These are phyloP conservation scores for Globisporangium apiculatum DNA, from an alignment of 352 stramenopile genomes.

Conservation along the genomic window DNA sequence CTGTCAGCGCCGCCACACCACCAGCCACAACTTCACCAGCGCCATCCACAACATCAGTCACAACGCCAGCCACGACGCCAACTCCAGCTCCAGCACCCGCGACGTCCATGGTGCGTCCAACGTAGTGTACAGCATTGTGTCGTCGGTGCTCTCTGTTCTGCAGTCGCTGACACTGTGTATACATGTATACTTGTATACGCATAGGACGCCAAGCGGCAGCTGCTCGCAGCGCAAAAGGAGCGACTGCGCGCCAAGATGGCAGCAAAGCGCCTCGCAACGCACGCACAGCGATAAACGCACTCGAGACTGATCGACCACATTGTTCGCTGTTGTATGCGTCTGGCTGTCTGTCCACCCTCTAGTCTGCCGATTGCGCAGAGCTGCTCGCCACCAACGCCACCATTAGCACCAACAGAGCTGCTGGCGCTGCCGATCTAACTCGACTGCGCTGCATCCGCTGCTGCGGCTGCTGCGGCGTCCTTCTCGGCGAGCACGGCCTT, in stretches of 20 bases:
- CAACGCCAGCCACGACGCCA: neutral
- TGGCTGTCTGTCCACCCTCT: no score
- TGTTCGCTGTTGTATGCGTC: no score
- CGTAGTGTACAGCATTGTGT: neutral
- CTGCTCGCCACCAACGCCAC: no score
- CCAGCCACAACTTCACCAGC: neutral
- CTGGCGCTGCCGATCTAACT: conserved; percentile 4
- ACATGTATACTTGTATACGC: no score
- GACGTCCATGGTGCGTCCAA: no score
- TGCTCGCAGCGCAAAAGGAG: conserved; percentile 60
- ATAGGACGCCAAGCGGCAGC: conserved; percentile 48
- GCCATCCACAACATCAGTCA: no score
- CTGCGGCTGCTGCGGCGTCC: conserved; percentile 28
- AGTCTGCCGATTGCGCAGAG: no score
- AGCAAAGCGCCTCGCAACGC: conserved; percentile 11
- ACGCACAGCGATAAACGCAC: neutral
- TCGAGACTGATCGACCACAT: no score
- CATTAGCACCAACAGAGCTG: no score
- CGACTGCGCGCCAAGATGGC: conserved; percentile 56
- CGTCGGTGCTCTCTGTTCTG: neutral
- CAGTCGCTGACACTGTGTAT: neutral
- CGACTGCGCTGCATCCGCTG: conserved; percentile 13
- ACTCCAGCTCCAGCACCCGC: neutral
- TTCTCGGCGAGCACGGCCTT: conserved; percentile 78
- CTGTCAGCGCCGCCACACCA: neutral